These are phyloP conservation scores for Globisporangium camurandrum DNA, from an alignment of 352 stramenopile genomes.

Conservation along the genomic window DNA sequence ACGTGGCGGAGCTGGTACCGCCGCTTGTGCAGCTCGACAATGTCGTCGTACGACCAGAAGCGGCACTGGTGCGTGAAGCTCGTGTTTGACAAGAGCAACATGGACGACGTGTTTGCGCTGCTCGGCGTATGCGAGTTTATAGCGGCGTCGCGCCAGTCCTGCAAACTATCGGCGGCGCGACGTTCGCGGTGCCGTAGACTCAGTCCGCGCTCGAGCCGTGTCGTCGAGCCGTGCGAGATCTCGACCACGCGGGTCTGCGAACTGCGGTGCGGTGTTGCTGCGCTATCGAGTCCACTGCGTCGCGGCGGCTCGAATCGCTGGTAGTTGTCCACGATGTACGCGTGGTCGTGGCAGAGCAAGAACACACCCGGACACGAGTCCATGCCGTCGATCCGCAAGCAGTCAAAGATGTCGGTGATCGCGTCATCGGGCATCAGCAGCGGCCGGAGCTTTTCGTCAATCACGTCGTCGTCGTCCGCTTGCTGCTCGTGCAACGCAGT, in stretches of 20 bases:
- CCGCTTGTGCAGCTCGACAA: conserved; percentile 68
- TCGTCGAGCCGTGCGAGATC: conserved; percentile 35
- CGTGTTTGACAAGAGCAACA: conserved; percentile 14
- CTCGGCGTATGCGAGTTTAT: conserved; percentile 2
- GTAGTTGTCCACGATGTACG: conserved; percentile 76
- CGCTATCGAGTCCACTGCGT: background rate
- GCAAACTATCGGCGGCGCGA: conserved; percentile 2
- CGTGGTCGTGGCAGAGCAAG: conserved; percentile 51
- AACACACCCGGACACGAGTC: conserved; percentile 69
- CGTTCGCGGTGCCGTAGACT: conserved; percentile 23
- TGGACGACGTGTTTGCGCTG: background rate
- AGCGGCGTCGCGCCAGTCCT: background rate
- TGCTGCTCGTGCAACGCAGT: conserved; percentile 10
- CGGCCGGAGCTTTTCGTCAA: conserved; percentile 65
- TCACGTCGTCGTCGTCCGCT: conserved; percentile 21
- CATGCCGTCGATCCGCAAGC: conserved; percentile 69
- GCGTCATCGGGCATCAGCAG: conserved; percentile 60
- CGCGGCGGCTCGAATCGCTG: conserved; percentile 19
- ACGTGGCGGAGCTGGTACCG: conserved; percentile 70
- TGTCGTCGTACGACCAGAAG: conserved; percentile 69
- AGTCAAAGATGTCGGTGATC: conserved; percentile 60
- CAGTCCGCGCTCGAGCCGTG: conserved; percentile 42
- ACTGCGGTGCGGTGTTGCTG: background rate
- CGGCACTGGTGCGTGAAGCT: conserved; percentile 53
- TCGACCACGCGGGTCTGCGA: conserved; percentile 30